These are phyloP conservation scores for Coniochaeta sp. DNA, from an alignment of 2,329 filamentous ascomycete genomes.

Conservation along the genomic window DNA sequence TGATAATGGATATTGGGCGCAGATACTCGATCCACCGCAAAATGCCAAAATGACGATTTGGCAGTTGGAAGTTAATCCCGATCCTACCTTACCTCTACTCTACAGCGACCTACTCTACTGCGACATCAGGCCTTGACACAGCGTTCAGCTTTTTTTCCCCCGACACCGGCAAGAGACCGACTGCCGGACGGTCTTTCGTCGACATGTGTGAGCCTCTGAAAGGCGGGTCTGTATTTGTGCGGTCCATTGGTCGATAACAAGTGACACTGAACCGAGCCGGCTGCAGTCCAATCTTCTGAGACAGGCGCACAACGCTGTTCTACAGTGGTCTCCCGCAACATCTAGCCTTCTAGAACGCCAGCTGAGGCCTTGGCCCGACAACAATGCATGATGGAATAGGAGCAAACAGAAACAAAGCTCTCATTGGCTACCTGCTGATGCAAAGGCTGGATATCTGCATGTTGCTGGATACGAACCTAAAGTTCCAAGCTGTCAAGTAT, in stretches of 20 bases:
- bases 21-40: background rate
- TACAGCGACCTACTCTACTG: too few relatives aligned
- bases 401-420: background rate
- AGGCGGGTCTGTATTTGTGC: background rate
- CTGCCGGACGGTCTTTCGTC: too few relatives aligned
- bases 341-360: background rate
- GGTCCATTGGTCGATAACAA: background rate
- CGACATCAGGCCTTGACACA: too few relatives aligned
- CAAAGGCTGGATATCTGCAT: background rate
- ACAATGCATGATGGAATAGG: background rate
- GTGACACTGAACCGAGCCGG: too few relatives aligned
- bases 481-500: background rate
- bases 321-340: too few relatives aligned
- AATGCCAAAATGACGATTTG: background rate
- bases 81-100: too few relatives aligned
- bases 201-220: too few relatives aligned
- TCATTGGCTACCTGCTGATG: background rate
- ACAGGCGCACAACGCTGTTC: too few relatives aligned
- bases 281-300: too few relatives aligned
- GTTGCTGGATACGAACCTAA: background rate
- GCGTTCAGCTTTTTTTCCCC: too few relatives aligned
- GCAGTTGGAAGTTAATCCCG: background rate
- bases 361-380: background rate
- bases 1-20: background rate
- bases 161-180: too few relatives aligned